Evolutionary conservation across 1,284 basidiomycete species (phyloP), one percentile per base, ranked within the genome.

Genomic region (Papiliotrema terrestris): DNA sequence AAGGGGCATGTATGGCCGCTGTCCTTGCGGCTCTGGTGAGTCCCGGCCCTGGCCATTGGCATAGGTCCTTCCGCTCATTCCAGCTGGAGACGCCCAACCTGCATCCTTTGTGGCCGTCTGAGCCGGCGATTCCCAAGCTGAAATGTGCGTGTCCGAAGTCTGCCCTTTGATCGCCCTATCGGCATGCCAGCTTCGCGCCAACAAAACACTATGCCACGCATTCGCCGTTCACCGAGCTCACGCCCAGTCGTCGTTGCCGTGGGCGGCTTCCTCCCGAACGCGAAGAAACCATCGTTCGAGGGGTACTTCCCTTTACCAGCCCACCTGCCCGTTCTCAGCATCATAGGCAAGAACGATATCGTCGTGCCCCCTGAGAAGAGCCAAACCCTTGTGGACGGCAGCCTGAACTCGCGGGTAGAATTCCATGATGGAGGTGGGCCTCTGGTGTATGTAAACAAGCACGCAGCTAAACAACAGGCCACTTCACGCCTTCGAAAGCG

Each of bases 1-100:
- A 93, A 77, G 90, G 90, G 29, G 90, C 87, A 15, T 85, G 84
- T 14, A 83, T 92, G 79, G 90, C 89, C 26, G 85, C 84, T 6
- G 67, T 91, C 25, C 76, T 92, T 32, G 76, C 86, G 43, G 87
- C 88, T 39, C 69, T 91, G 69, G 89, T 90, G 66, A 49, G 83
- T 43, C 50, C 17, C 17, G 20, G 20, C 52, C 20, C 36, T 48
- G 38, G 36, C 38, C 37, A 2, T 8, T 9, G 29, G 11, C 5
- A 8, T 49, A 49, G 3, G 26, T 46, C 32, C 32, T 44, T 44
- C n/a, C 38, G 14, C 35, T 38, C 25, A 53, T 49, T 41, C 11
- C 59, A 83, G 81, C 75, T 84, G 25, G 82, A 83, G 63, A 79
- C 78, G 56, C 83, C 83, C 0, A 71, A 82, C 8, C 61, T 80